Evolutionary conservation across 2,329 filamentous ascomycete genomes (phyloP), one percentile per base, ranked within the genome.

Genomic region (Calonectria henricotiae): DNA sequence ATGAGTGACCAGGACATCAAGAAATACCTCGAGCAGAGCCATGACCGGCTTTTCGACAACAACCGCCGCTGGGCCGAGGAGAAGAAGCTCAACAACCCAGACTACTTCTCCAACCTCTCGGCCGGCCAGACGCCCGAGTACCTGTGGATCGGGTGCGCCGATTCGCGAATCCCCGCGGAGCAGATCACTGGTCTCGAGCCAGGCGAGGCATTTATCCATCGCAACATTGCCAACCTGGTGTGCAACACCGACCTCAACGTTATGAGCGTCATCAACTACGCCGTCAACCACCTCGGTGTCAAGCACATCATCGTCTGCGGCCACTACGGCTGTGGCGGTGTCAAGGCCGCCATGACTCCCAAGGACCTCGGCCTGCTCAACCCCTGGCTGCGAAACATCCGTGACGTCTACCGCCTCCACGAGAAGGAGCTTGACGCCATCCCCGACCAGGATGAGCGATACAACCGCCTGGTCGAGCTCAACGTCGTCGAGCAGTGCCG

Each of bases 201-300:
- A n/a, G 95, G 95, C 76, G 94, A 98, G 83, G 92, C 96, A 78
- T 98, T 98, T 82, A 92, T 97, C 75, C 94, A 97, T 87, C 93
- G 95, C 83, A 98, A 98, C 80, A 97, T 98, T 82, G 95, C 94
- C 84, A 98, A 98, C 86, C 88, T 97, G 74, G 88, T 97, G 68
- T 90, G 91, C 84, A 90, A 91, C 80, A 92, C 90, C 73, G 95
- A 98, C 80, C 88, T 97, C 79, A 95, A 91, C 82, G 90, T 91
- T 61, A 91, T 94, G 81, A 89, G 89, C 80, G 94, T 97, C 77
- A 94, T 98, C 83, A 91, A 96, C 80, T 98, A 95, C 81, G 93
- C 94, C 73, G 94, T 98, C 73, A 86, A 89, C 77, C 91, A 96
- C 82, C 88, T 98, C 46, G 88, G 93, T 80, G 92, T 94, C 80